Base-by-base conservation (phyloP, 768 basidiomycete genomes). In the Pleurotus giganteus region DNA sequence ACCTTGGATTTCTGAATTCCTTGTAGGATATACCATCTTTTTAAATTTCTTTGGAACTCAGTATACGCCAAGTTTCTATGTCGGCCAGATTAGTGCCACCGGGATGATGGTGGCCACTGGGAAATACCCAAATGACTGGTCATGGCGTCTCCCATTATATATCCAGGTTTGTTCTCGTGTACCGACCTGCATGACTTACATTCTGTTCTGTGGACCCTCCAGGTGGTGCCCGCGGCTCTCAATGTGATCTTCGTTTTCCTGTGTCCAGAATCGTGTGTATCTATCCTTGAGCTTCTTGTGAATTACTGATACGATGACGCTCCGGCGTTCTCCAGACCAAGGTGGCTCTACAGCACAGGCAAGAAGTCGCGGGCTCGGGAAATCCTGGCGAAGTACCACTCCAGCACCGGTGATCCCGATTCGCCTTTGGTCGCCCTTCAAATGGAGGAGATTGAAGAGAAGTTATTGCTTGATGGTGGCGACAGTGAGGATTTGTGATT, bases 101-200 rank as follows among this genome's bases (percentile, higher is more conserved):
- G 81, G 80, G 3, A 80, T 83, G 75, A 77, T 81, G 72, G 76
- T 83, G 11, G 66, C 77, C 1, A 80, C 77, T 15, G 79, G 78
- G 9, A 70, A 66, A 54, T 76, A 65, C 56, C 34, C 62, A 9
- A 75, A 61, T 46, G 69, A 80, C 2, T 63, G 68, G 63, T 73
- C 78, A 9, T 83, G 80, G 80, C 68, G 80, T 39, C 64, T 79
- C 11, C 80, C 79, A 15, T 60, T 83, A 31, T 79, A 77, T 55
- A 70, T 82, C 27, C 80, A 82, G 68, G 74, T 72, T 31, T 23
- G 59, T 28, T 27, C 15, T 43, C 32, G 15, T 21, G 34, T 28
- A 29, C 28, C 27, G 15, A 27, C 32, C 46, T 24, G 11, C 24
- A 37, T 21, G 28, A 29, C 47, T 37, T 47, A 13, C 32, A 23